Conservation (phyloP, 2,329 filamentous ascomycete species). For the Amesomyces nigricolor region DNA sequence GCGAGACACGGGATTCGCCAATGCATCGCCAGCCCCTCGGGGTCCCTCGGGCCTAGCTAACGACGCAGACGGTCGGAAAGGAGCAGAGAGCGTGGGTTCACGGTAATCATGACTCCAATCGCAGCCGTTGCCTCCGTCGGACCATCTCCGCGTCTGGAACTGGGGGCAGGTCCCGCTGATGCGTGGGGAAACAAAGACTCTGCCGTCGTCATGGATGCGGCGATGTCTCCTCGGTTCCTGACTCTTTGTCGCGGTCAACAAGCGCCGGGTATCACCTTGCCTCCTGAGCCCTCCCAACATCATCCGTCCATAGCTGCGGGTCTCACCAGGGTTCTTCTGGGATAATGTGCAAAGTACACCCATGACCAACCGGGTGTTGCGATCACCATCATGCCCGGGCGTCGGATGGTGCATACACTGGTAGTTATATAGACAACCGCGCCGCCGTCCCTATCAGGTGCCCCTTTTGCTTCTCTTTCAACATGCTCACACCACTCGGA, state of each 20-base stretch:
- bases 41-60: conserved; percentile 6
- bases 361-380: conserved; percentile 9
- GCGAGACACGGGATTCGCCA: conserved; percentile 10
- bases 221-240: not conserved
- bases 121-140: not conserved
- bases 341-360: conserved; percentile 6
- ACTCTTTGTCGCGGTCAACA: not conserved
- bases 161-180: conserved; percentile 1
- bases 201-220: conserved; percentile 16
- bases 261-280: conserved; percentile 12
- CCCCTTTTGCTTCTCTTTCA: not conserved
- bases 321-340: conserved; percentile 14
- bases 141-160: conserved; percentile 6
- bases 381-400: not conserved
- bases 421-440: conserved; percentile 3
- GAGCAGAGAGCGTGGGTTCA: conserved; percentile 7
- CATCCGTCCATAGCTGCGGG: conserved; percentile 9
- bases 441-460: not conserved
- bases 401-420: not conserved
- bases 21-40: conserved; percentile 13
- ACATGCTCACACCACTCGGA: not conserved
- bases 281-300: conserved; percentile 1
- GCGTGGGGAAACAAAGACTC: conserved; percentile 12
- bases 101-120: conserved; percentile 14
- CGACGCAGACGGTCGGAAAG: conserved; percentile 15